phyloP scores from a whole-genome alignment of 2,329 filamentous ascomycete genomes.

The Aurifilum marmelostoma region DNA sequence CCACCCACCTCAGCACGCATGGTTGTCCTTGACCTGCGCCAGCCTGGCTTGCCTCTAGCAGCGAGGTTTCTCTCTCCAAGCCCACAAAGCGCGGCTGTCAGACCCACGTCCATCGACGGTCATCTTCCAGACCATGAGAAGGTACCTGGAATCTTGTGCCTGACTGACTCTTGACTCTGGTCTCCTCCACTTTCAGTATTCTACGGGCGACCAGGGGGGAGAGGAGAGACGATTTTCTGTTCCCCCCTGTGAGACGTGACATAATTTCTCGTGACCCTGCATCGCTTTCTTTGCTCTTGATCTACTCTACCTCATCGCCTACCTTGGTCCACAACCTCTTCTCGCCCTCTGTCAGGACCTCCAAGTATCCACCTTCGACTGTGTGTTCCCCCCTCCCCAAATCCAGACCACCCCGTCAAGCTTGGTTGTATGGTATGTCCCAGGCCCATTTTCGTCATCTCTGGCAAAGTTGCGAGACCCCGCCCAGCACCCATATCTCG shows the following conservation, averaged over 20 bases:
- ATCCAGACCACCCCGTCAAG: not conserved
- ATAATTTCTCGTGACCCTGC: slow-evolving; percentile 17
- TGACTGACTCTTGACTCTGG: slow-evolving; percentile 28
- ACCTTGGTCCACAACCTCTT: slow-evolving; percentile 12
- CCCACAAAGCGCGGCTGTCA: slow-evolving; percentile 24
- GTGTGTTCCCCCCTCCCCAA: not conserved
- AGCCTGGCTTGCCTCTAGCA: slow-evolving; percentile 26
- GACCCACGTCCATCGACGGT: slow-evolving; percentile 21
- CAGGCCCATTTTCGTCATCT: slow-evolving; percentile 6
- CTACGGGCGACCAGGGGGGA: slow-evolving; percentile 10
- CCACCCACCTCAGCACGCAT: slow-evolving; percentile 12
- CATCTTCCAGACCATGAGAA: slow-evolving; percentile 14
- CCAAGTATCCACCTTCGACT: slow-evolving; percentile 4
- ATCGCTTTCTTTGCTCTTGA: slow-evolving; percentile 21
- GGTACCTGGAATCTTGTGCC: slow-evolving; percentile 24
- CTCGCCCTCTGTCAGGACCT: slow-evolving; percentile 14
- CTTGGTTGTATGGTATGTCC: slow-evolving; percentile 4
- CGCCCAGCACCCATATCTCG: slow-evolving; percentile 18
- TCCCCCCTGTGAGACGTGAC: slow-evolving; percentile 21
- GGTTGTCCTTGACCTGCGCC: slow-evolving; percentile 25
- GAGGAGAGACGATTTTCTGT: slow-evolving; percentile 10
- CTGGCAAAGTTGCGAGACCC: not conserved
- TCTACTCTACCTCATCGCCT: slow-evolving; percentile 13
- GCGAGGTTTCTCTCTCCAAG: slow-evolving; percentile 18
- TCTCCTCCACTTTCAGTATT: not conserved